Evolutionary conservation across 805 yeast species (phyloP), one percentile per base, ranked within the genome.

Genomic region (Wickerhamomyces kurtzmanii): DNA sequence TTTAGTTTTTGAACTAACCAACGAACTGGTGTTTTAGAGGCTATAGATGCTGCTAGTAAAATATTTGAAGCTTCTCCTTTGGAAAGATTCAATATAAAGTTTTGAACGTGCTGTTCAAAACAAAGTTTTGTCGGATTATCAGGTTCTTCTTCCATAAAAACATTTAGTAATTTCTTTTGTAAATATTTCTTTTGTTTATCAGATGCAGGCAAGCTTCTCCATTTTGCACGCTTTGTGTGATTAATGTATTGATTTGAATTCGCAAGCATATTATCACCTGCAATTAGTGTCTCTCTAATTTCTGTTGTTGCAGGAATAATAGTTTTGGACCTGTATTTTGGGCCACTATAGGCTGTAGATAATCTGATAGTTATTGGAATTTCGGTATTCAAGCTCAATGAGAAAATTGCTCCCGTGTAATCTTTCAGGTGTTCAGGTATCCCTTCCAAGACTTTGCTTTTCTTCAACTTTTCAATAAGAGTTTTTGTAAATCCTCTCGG

Each of bases 121-220:
- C n/a, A n/a, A n/a, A n/a, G n/a, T n/a, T n/a, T n/a, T n/a, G n/a
- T n/a, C n/a, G n/a, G 18, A 23, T 23, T 9, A 18, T 18, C 20
- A 18, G 8, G n/a, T 9, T 4, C 16, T 23, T n/a, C 3, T 4
- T 8, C 25, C 25, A 23, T 5, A 4, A 17, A 24, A 4, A 31
- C 24, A 14, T 13, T 30, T n/a, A 23, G 25, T 10, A 39, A 17
- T 17, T 31, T 38, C 9, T 17, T 42, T 14, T 25, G 17, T 2
- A 53, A 24, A 3, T 29, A 22, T 2, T 20, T 18, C 25, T 31
- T 29, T 28, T 58, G 64, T 22, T 41, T 51, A 3, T 30, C 22
- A 3, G 60, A 36, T 1, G 60, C 49, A 3, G 40, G 33, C 1
- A 33, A 31, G 3, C 22, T 22, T 32, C 64, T 47, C 64, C 64